Evolutionary conservation across 1,284 basidiomycete species (phyloP), one percentile per base, ranked within the genome.

Genomic region (Marasmius tenuissimus): DNA sequence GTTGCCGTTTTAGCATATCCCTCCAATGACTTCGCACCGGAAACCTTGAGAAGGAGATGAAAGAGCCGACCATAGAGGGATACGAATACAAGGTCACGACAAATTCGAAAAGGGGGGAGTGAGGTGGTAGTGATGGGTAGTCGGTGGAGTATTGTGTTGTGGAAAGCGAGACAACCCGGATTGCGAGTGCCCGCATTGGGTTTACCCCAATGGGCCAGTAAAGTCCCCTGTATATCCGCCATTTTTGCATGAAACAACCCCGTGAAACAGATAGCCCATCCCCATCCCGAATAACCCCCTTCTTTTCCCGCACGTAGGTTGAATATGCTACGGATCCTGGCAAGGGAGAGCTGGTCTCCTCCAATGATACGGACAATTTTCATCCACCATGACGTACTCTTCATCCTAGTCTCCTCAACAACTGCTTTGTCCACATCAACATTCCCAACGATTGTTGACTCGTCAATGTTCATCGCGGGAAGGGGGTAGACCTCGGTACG

Each of bases 241-340:
- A 79, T 76, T 61, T 78, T 74, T 18, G 67, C 68, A 61, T 79
- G 78, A 63, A 80, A 80, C 2, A 80, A 65, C 0, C 77, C 78
- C 0, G 74, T 73, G 9, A 74, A 66, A 62, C 68, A 73, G 1
- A 68, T 67, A 0, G 64, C 67, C 65, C 72, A 71, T 0, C 68
- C 63, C 39, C 73, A 73, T 0, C 71, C 71, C 11, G 60, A 53
- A 34, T 65, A 68, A 0, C 71, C 71, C 4, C 54, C 63, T 42
- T 78, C 76, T n/a, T 81, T 72, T 0, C 78, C 78, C 0, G 70
- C 72, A 3, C 76, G 70, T 39, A 71, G 70, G 35, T 61, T 63
- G 1, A 67, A 62, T 2, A 78, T 53, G 3, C 73, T 51, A 0
- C 73, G 74, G 3, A 76, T 63, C 0, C 75, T 72, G 1, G 74